These are phyloP conservation scores for Sanghuangporus baumii DNA, from an alignment of 1,284 basidiomycete species.

Conservation along the genomic window DNA sequence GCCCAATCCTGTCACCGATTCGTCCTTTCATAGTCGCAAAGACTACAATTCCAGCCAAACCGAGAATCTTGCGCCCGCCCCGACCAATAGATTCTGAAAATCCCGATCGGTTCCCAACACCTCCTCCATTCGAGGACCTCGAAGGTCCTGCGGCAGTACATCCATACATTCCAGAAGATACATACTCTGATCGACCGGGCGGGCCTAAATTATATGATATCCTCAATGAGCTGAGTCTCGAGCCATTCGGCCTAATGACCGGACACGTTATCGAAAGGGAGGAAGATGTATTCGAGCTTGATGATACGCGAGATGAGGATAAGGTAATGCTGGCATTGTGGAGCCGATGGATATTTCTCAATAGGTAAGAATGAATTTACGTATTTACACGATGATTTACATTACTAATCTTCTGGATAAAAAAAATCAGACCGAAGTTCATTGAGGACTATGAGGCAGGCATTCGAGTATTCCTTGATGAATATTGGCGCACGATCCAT, in stretches of 20 bases:
- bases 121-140: slow-evolving; percentile 34
- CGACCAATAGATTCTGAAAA: slow-evolving; percentile 4
- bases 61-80: background rate
- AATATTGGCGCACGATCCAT: slow-evolving; percentile 60
- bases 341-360: slow-evolving; percentile 64
- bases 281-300: slow-evolving; percentile 64
- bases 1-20: background rate
- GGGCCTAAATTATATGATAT: slow-evolving; percentile 62
- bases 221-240: slow-evolving; percentile 49
- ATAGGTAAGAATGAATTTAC: slow-evolving; percentile 39
- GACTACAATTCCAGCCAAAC: background rate
- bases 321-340: slow-evolving; percentile 73
- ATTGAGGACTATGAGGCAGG: slow-evolving; percentile 50
- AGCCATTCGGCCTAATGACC: slow-evolving; percentile 54
- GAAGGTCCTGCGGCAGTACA: slow-evolving; percentile 46
- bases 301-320: slow-evolving; percentile 62
- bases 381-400: background rate
- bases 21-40: background rate
- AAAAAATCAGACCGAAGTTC: slow-evolving; percentile 38
- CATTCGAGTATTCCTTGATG: slow-evolving; percentile 45
- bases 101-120: slow-evolving; percentile 21
- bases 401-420: background rate
- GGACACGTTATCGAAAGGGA: slow-evolving; percentile 66
- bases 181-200: slow-evolving; percentile 58
- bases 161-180: slow-evolving; percentile 48